phyloP scores from a whole-genome alignment of 2,329 filamentous ascomycete species.

The Penicillium freii region DNA sequence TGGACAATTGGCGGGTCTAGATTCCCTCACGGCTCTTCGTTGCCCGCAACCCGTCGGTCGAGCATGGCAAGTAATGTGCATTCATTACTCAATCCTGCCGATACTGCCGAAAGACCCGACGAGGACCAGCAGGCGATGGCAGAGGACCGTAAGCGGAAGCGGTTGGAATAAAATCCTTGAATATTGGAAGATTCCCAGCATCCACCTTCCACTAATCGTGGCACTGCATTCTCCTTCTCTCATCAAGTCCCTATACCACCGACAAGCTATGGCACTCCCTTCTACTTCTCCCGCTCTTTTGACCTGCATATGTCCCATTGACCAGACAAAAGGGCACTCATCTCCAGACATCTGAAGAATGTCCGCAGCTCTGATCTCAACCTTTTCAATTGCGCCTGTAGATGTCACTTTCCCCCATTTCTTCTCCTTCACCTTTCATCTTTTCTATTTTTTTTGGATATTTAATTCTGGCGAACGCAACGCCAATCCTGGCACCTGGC shows the following conservation, averaged over 20 bases:
- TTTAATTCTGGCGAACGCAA: slow-evolving; percentile 10
- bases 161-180: slow-evolving; percentile 45
- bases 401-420: slow-evolving; percentile 14
- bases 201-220: not conserved
- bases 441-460: slow-evolving; percentile 9
- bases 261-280: not conserved
- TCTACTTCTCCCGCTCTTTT: slow-evolving; percentile 3
- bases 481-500: not conserved
- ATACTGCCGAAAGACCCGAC: slow-evolving; percentile 64
- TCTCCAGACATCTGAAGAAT: slow-evolving; percentile 7
- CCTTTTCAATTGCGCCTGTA: slow-evolving; percentile 15
- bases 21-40: slow-evolving; percentile 41
- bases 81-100: slow-evolving; percentile 65
- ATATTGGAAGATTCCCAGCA: not conserved
- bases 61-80: slow-evolving; percentile 72
- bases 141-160: slow-evolving; percentile 63
- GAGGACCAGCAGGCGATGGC: slow-evolving; percentile 56
- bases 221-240: not conserved
- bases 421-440: slow-evolving; percentile 5
- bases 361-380: slow-evolving; percentile 4
- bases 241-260: not conserved
- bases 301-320: slow-evolving; percentile 16
- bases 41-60: slow-evolving; percentile 63
- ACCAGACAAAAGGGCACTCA: slow-evolving; percentile 8
- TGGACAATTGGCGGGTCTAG: slow-evolving; percentile 54